These are phyloP conservation scores for Didymosphaeria variabile DNA, from an alignment of 2,329 filamentous ascomycete genomes.

Conservation along the genomic window DNA sequence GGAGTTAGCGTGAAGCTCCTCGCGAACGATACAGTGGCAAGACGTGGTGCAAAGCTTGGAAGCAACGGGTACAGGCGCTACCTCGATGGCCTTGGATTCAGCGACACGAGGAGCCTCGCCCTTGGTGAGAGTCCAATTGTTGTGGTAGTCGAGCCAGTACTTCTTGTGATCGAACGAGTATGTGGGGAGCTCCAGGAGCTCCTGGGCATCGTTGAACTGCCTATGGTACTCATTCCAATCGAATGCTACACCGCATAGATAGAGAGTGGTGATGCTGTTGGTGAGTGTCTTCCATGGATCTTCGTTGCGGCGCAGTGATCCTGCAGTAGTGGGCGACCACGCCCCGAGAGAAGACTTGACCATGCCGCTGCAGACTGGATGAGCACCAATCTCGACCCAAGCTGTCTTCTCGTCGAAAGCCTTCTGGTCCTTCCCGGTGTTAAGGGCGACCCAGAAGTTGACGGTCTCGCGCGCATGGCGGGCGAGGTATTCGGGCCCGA, in stretches of 20 bases:
- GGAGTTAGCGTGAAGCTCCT: constrained; percentile 68
- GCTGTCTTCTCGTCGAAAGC: constrained; percentile 71
- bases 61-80: constrained; percentile 55
- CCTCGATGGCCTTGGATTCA: constrained; percentile 50
- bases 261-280: constrained; percentile 66
- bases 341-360: constrained; percentile 69
- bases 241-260: constrained; percentile 69
- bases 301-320: constrained; percentile 70
- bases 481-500: constrained; percentile 70
- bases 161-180: constrained; percentile 76
- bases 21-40: constrained; percentile 70
- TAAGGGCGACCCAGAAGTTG: constrained; percentile 71
- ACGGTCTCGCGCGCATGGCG: constrained; percentile 74
- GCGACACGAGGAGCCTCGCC: constrained; percentile 61
- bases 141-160: constrained; percentile 76
- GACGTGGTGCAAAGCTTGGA: constrained; percentile 70
- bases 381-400: constrained; percentile 79
- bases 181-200: constrained; percentile 70
- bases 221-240: constrained; percentile 77
- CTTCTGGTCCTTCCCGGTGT: constrained; percentile 65
- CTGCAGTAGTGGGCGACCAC: constrained; percentile 61
- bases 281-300: constrained; percentile 71
- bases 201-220: constrained; percentile 66
- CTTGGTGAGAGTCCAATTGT: constrained; percentile 77
- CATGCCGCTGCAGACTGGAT: constrained; percentile 74